phyloP scores from a whole-genome alignment of 306 rosid species.

The Pterocarpus macrocarpus region DNA sequence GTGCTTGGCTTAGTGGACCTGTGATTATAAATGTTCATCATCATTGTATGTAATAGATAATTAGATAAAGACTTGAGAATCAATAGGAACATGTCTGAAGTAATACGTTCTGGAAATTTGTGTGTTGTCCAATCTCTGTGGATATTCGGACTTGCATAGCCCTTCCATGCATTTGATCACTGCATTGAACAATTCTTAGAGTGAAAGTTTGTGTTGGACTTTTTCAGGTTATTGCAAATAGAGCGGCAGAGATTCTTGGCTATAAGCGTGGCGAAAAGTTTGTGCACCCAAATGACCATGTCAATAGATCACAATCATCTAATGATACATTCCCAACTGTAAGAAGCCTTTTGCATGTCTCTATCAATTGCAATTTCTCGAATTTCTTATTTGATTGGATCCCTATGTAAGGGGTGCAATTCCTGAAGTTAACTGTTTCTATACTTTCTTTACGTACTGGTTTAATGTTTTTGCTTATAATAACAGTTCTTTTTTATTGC shows the following conservation, averaged over 20 bases:
- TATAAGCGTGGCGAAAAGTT: constrained; percentile 87
- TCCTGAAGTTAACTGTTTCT: constrained; percentile 15
- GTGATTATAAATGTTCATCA: not conserved
- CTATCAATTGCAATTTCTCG: not conserved
- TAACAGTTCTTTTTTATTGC: not conserved
- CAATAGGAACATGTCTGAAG: constrained; percentile 1
- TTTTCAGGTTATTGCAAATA: constrained; percentile 89
- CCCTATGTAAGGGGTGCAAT: not conserved
- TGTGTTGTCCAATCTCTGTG: not conserved
- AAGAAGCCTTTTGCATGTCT: constrained; percentile 57
- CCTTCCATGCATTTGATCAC: constrained; percentile 31
- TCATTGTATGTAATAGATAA: not conserved
- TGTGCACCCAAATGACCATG: constrained; percentile 99
- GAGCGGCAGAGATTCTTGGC: constrained; percentile 98
- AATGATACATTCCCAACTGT: constrained; percentile 99
- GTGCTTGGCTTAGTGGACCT: constrained; percentile 1
- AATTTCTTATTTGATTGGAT: constrained; percentile 13
- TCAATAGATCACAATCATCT: constrained; percentile 95
- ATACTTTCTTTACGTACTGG: constrained; percentile 8
- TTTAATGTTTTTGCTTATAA: constrained; percentile 26
- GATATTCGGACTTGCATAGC: not conserved
- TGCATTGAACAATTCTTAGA: constrained; percentile 13
- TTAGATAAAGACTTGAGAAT: not conserved
- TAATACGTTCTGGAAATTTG: not conserved
- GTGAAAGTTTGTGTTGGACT: constrained; percentile 23